These are phyloP conservation scores for Trypanosoma mega DNA, from an alignment of 208 protist species.

Conservation along the genomic window DNA sequence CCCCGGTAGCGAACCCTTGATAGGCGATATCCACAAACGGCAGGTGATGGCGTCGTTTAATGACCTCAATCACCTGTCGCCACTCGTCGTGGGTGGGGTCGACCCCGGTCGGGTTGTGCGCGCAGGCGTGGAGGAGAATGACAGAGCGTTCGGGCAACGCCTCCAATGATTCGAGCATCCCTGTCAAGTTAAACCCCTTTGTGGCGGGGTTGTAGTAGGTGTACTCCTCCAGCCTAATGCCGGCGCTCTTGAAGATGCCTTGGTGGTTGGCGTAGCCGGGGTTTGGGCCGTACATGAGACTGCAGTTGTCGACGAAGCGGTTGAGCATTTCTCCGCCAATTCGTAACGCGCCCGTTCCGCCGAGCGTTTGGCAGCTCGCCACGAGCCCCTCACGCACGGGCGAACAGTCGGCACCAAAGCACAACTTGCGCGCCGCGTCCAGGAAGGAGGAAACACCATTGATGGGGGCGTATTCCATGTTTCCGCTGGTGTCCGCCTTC, in stretches of 20 bases:
- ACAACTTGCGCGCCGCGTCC: conserved; percentile 61
- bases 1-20: conserved; percentile 95
- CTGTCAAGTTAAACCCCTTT: conserved; percentile 62
- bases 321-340: conserved; percentile 64
- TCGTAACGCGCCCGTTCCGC: conserved; percentile 79
- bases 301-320: conserved; percentile 37
- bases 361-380: conserved; percentile 76
- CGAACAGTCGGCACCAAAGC: conserved; percentile 81
- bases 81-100: conserved; percentile 95
- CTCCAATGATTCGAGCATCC: conserved; percentile 62
- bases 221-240: conserved; percentile 48
- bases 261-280: conserved; percentile 83
- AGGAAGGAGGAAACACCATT: conserved; percentile 85
- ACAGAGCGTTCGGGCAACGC: conserved; percentile 70
- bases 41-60: conserved; percentile 74
- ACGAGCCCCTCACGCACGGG: conserved; percentile 51
- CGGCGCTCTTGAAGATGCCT: conserved; percentile 58
- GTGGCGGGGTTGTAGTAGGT: conserved; percentile 72
- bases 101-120: conserved; percentile 98
- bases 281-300: conserved; percentile 44
- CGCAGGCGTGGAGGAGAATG: conserved; percentile 96
- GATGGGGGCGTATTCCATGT: conserved; percentile 96
- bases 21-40: conserved; percentile 96
- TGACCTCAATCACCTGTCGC: conserved; percentile 80
- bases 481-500: conserved; percentile 47